These are phyloP conservation scores for Quercus tomentella DNA, from an alignment of 331 rosid species.

Conservation along the genomic window DNA sequence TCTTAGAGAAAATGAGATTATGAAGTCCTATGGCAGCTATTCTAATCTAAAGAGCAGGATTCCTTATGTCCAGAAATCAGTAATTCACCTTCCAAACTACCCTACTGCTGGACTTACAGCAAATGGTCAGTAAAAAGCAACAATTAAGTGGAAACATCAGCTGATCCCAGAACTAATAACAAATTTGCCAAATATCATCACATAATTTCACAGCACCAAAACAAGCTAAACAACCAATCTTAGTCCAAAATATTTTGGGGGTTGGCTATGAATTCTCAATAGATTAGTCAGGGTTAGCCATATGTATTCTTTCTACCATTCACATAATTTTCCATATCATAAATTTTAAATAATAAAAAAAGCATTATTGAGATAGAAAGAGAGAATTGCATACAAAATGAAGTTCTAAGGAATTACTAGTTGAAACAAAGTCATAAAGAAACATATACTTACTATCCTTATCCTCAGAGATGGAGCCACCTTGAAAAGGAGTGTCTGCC, in stretches of 20 bases:
- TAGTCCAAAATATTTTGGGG: too few relatives aligned
- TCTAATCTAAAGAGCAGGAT: background rate
- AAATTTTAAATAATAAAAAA: background rate
- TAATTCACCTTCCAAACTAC: background rate
- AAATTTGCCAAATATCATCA: background rate
- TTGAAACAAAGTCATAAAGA: background rate
- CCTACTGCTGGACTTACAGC: background rate
- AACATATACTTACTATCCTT: slow-evolving; percentile 23
- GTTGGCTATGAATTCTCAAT: too few relatives aligned
- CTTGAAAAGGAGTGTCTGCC: background rate
- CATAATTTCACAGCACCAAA: too few relatives aligned
- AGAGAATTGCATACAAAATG: background rate
- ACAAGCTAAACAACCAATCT: too few relatives aligned
- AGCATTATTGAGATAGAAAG: background rate
- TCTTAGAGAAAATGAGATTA: background rate
- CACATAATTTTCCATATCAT: background rate
- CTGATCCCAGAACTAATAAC: background rate
- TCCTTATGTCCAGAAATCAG: background rate
- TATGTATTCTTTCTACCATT: too few relatives aligned
- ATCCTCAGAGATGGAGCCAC: slow-evolving; percentile 21
- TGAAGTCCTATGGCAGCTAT: background rate
- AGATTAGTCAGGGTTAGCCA: too few relatives aligned
- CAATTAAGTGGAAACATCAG: background rate
- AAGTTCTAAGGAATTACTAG: background rate
- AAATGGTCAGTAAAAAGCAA: background rate